These are phyloP conservation scores for Eucommia ulmoides DNA, from an alignment of 257 asterid species.

Conservation along the genomic window DNA sequence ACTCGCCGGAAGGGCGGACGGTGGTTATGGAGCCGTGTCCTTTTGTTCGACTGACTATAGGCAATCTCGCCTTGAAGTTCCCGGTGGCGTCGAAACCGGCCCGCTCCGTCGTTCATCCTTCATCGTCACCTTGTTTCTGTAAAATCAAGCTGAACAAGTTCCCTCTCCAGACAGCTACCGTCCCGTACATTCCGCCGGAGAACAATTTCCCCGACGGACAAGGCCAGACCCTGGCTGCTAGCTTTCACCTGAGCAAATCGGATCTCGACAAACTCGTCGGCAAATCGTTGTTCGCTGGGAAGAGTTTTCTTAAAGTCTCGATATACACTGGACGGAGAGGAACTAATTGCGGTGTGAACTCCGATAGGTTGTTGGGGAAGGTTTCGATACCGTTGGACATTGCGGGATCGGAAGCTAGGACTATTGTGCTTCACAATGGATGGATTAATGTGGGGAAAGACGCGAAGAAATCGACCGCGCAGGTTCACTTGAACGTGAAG, in stretches of 20 bases:
- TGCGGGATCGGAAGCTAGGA: constrained; percentile 33
- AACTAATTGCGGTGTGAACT: constrained; percentile 20
- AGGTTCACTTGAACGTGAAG: constrained; percentile 54
- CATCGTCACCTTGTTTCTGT: constrained; percentile 26
- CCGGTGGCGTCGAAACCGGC: constrained; percentile 10
- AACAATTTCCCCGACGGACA: constrained; percentile 36
- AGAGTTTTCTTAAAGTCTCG: constrained; percentile 33
- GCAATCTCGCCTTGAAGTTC: constrained; percentile 38
- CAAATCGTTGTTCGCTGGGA: constrained; percentile 15
- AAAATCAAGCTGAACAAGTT: constrained; percentile 60
- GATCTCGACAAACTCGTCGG: constrained; percentile 45
- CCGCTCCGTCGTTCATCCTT: not conserved
- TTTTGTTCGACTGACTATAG: constrained; percentile 58
- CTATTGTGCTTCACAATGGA: constrained; percentile 55
- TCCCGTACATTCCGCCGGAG: constrained; percentile 24
- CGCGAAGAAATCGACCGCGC: constrained; percentile 4
- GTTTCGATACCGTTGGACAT: constrained; percentile 52
- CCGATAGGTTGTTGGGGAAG: constrained; percentile 49
- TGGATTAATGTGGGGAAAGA: constrained; percentile 42
- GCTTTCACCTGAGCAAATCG: constrained; percentile 46
- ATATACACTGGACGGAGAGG: constrained; percentile 28
- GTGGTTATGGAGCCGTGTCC: constrained; percentile 88
- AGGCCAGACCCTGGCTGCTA: constrained; percentile 39
- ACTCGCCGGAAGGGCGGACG: constrained; percentile 3
- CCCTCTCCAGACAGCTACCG: constrained; percentile 33